Base-by-base conservation (phyloP, 306 rosid species). In the Abrus pulchellus region DNA sequence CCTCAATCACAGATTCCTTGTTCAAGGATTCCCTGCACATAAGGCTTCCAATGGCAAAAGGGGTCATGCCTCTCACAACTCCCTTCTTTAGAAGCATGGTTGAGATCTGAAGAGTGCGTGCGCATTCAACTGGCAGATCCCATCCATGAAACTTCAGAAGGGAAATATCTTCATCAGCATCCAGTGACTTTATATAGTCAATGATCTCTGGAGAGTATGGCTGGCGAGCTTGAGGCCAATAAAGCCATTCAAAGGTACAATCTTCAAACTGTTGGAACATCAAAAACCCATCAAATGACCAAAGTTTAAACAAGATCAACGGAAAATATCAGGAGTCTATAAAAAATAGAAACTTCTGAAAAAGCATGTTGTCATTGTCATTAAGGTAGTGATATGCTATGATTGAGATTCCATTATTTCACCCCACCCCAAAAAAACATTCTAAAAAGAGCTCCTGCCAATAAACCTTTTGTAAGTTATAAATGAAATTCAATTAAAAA, bases 1-100 rank as follows among this genome's bases (percentile, higher is more conserved):
- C 97, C 80, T 94, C 98, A 9, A 94, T 87, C 78, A 86, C 76
- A 1, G 98, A 92, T 80, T 91, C 94, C 82, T 86, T 84, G 79
- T 83, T 90, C 85, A 94, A 80, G 76, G 87, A 89, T 76, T 91
- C 83, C 74, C 97, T 86, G 81, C 97, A 91, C 95, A 92, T 90
- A 33, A 91, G 83, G 82, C 83, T 90, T 79, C 99, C 99, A 43
- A 93, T 94, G 80, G 85, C 89, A 79, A 84, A 94, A 47, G 97
- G 92, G 4, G 89, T 91, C 85, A 94, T 80, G 64, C 89, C 94
- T 85, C 87, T 93, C 85, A 78, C 89, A 59, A 87, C 99, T 9
- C 97, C 97, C 78, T 93, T 93, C 86, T 94, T 91, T 90, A 94
- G 86, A 65, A 94, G 97, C 99, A 94, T 91, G 83, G 97, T 94